phyloP scores from a whole-genome alignment of 441 rosid species.

The Mallotus repandus region DNA sequence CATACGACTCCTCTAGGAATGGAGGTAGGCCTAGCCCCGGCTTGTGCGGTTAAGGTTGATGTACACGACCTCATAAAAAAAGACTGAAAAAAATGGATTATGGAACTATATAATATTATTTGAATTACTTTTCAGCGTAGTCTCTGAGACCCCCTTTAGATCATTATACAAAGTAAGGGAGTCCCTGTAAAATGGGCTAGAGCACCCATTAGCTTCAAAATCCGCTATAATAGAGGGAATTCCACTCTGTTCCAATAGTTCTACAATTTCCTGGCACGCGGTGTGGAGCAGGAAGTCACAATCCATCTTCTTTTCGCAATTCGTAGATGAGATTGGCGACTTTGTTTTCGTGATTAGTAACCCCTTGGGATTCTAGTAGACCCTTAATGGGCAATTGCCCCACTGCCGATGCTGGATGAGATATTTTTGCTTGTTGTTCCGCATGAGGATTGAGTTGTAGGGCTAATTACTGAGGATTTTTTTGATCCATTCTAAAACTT shows the following conservation, averaged over 20 bases:
- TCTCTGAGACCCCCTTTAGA: too few relatives aligned
- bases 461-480: not conserved
- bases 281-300: too few relatives aligned
- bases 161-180: too few relatives aligned
- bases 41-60: constrained; percentile 10
- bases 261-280: too few relatives aligned
- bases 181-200: not conserved
- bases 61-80: not conserved
- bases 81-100: too few relatives aligned
- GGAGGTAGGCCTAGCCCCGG: constrained; percentile 7
- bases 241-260: not conserved
- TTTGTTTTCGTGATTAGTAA: too few relatives aligned
- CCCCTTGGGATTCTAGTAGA: too few relatives aligned
- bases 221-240: not conserved
- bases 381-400: not conserved
- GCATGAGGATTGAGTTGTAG: not conserved
- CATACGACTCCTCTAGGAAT: constrained; percentile 8
- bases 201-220: not conserved
- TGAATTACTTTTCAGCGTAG: too few relatives aligned
- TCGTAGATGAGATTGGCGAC: too few relatives aligned
- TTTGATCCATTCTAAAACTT: not conserved
- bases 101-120: too few relatives aligned
- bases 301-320: too few relatives aligned
- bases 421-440: not conserved
- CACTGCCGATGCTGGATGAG: not conserved